A percentile compares a stretch with the other conserved stretches of the same genome.
Evolutionary conservation across 1,284 basidiomycete species (phyloP).

Genomic region (Pterulicium gracile): DNA sequence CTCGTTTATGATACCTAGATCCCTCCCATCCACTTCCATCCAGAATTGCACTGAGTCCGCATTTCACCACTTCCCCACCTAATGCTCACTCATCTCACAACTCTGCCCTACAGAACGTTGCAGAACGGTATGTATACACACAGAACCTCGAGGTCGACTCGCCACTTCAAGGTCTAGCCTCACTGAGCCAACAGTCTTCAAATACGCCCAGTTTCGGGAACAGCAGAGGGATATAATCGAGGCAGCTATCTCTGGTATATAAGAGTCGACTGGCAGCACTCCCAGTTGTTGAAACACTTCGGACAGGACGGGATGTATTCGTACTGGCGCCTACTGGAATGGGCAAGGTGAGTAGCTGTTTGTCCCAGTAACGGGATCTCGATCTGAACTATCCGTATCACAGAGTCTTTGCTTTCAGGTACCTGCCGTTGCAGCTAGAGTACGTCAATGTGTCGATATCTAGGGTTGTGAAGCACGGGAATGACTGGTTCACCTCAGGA

Average conservation of each 20-base stretch:
- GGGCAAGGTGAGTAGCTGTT: conserved; percentile 57
- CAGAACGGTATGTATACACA: too few species aligned
- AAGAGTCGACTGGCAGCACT: conserved; percentile 9
- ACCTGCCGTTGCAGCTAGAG: conserved; percentile 63
- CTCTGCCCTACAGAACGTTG: too few species aligned
- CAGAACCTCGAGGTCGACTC: too few species aligned
- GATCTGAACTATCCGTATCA: conserved; percentile 7
- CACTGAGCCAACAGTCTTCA: too few species aligned
- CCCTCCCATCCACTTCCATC: too few species aligned
- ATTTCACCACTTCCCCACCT: too few species aligned
- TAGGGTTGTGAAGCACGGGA: not conserved
- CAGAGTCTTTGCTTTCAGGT: conserved; percentile 83
- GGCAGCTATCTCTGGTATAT: conserved; percentile 48
- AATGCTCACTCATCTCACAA: too few species aligned
- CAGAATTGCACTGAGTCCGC: too few species aligned
- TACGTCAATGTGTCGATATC: conserved; percentile 15
- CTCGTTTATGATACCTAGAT: too few species aligned
- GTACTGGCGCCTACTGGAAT: conserved; percentile 84
- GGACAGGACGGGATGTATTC: conserved; percentile 55
- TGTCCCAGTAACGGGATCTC: conserved; percentile 3
- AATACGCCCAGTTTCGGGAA: conserved; percentile 57
- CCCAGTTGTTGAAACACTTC: not conserved
- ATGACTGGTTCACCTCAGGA: conserved; percentile 22
- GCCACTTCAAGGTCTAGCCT: too few species aligned
- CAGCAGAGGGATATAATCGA: conserved; percentile 70